Evolutionary conservation across 257 asterid genomes (phyloP), one percentile per base, ranked within the genome.

Genomic region (Forsythia suspensa): DNA sequence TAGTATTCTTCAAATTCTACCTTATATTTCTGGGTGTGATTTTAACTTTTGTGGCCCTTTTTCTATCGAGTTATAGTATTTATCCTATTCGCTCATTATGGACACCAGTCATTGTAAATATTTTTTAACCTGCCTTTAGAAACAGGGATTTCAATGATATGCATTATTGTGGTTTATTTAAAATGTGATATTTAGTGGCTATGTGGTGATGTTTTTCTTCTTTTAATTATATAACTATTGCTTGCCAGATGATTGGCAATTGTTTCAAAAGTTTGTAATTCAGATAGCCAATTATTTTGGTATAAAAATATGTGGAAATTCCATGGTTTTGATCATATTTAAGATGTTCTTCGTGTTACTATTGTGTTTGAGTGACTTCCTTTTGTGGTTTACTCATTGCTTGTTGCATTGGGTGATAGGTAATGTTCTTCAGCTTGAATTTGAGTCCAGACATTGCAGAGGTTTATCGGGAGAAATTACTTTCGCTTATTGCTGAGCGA

Each of bases 391-490:
- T 70, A 44, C 79, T 80, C 48, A 81, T 83, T 9, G 66, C 55
- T 16, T 80, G 75, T 72, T 76, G 67, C 74, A 63, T 77, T 61
- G 81, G 75, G 34, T 72, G 76, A 61, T 82, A 95, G 99, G 97
- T 81, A 95, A 95, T 80, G 91, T 91, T 83, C 94, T 95, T 74
- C 87, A 84, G 81, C 82, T 85, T 92, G 88, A 89, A 86, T 84
- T 81, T 93, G 92, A 91, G 95, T 86, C 88, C 98, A 79, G 97
- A 93, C 83, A 82, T 89, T 80, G 84, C 96, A 34, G 97, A 93
- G 88, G 96, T 93, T 82, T 91, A 98, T 2, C 98, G 93, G 90
- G 96, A 95, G 84, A 91, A 89, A 76, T 86, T 95, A 91, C 93
- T 93, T 7, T 89, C 95, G 2, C 98, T 95, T 76, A 96, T 95